Evolutionary conservation across 2,329 filamentous ascomycete genomes (phyloP).

Genomic region (Taxawa tesnikishii): DNA sequence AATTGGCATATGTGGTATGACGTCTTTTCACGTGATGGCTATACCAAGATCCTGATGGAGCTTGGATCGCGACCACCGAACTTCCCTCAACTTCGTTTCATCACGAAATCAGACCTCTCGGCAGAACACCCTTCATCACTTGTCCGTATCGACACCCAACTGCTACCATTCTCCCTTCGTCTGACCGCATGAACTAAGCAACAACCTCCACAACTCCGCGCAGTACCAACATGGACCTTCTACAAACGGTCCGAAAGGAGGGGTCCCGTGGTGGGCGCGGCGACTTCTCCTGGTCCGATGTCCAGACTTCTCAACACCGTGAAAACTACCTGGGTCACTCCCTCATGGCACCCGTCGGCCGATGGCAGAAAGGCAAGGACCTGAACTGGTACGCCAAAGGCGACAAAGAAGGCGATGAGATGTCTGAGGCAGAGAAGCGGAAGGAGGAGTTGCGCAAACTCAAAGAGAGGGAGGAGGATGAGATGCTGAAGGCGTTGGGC

Average conservation of each 20-base stretch:
- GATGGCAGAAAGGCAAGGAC: constrained; percentile 75
- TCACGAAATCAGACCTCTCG: too few relatives aligned
- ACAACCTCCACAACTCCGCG: too few relatives aligned
- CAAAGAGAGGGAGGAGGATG: constrained; percentile 91
- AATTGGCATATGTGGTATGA: too few relatives aligned
- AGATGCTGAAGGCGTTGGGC: constrained; percentile 70
- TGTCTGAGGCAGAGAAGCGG: constrained; percentile 43
- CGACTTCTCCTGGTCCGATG: constrained; percentile 95
- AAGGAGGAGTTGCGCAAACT: constrained; percentile 57
- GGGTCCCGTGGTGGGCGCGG: constrained; percentile 71
- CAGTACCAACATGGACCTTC: constrained; percentile 82
- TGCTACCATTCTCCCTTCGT: too few relatives aligned
- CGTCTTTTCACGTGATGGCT: too few relatives aligned
- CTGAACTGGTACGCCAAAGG: constrained; percentile 53
- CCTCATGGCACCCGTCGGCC: constrained; percentile 76
- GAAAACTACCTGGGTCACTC: constrained; percentile 88
- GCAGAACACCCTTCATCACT: too few relatives aligned
- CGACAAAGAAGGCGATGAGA: constrained; percentile 38
- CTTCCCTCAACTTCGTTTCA: too few relatives aligned
- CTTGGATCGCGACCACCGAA: too few relatives aligned
- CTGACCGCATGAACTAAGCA: too few relatives aligned
- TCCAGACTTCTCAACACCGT: constrained; percentile 73
- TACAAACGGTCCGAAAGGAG: constrained; percentile 87
- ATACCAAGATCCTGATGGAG: too few relatives aligned
- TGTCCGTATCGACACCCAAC: too few relatives aligned